A percentile compares a stretch with the other conserved stretches of the same genome.
phyloP scores from a whole-genome alignment of 169 alveolate species.

The Cryptosporidium ryanae region DNA sequence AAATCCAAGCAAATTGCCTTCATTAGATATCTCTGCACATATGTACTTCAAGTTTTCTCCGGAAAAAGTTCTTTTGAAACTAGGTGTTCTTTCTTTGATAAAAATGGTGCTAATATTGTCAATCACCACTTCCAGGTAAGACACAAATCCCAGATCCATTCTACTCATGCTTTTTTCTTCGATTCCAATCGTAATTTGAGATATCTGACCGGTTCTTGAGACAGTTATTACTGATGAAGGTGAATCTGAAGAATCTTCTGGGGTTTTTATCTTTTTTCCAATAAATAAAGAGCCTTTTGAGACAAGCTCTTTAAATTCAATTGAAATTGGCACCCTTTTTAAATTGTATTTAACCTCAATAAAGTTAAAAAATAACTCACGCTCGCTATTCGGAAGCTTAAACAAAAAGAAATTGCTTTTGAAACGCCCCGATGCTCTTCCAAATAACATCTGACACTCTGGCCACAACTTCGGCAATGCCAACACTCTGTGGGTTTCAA shows the following conservation, averaged over 20 bases:
- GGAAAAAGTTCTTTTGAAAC: conserved; percentile 48
- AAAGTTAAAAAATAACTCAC: conserved; percentile 1
- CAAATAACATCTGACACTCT: conserved; percentile 71
- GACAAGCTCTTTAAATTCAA: conserved; percentile 33
- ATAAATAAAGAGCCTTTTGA: conserved; percentile 26
- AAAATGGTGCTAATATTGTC: conserved; percentile 51
- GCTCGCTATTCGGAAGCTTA: conserved; percentile 1
- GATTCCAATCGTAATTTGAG: conserved; percentile 54
- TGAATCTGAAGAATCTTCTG: background rate
- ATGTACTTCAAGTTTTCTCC: conserved; percentile 55
- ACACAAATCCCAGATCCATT: conserved; percentile 22
- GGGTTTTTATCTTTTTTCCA: background rate
- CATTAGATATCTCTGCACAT: conserved; percentile 55
- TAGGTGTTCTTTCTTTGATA: conserved; percentile 20
- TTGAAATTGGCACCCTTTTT: conserved; percentile 27
- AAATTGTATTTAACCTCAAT: conserved; percentile 39
- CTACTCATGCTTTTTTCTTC: conserved; percentile 30
- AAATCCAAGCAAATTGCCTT: conserved; percentile 51
- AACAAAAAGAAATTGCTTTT: conserved; percentile 34
- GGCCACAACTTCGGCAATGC: conserved; percentile 68
- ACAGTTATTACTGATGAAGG: conserved; percentile 31
- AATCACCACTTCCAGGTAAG: conserved; percentile 53
- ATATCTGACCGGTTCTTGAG: conserved; percentile 41
- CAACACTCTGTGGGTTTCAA: conserved; percentile 9
- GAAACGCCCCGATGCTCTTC: conserved; percentile 30